Base-by-base conservation (phyloP, 202 grass and related monocot species). In the Saccharum hybrid region DNA sequence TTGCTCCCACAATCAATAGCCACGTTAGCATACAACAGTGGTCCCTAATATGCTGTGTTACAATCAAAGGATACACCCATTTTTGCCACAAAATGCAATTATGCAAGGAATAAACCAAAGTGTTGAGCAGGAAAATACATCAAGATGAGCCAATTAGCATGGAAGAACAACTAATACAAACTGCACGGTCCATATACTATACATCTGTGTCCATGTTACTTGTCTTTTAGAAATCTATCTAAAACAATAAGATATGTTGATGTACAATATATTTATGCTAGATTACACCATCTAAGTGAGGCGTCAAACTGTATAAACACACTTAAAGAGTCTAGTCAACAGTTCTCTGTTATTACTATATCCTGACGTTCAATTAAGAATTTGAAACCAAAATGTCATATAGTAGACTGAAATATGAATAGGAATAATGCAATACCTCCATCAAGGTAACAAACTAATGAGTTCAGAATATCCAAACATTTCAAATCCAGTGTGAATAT, bases 81-180 rank as follows among this genome's bases (percentile, higher is more conserved):
- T 5, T 33, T 71, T 48, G 2, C 40, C 31, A 62, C 19, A 10
- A 37, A 81, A 88, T 84, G 63, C 76, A 84, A 88, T 26, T 22
- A 37, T 69, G 42, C 31, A 10, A 38, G 68, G 6, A 76, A 84
- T 36, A 36, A 49, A 48, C 23, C 36, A 19, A 39, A 21, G 7
- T 63, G 11, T 45, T 45, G 12, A 71, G 41, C 56, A 39, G 72
- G 74, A 3, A 83, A 46, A 31, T 68, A 13, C 1, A 78, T 79
- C 9, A 49, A 40, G 10, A 81, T 30, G 33, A 19, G 16, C 48
- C 10, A 61, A 45, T 61, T 15, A 62, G 21, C 62, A 81, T 52
- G 54, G 39, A 52, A 6, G 2, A 70, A 75, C 63, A 82, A 18
- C 51, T 9, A 67, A 85, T 6, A 3, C 41, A 79, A 72, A 84